Evolutionary conservation across 1,284 basidiomycete species (phyloP).

Genomic region (Erythrobasidium hasegawianum): DNA sequence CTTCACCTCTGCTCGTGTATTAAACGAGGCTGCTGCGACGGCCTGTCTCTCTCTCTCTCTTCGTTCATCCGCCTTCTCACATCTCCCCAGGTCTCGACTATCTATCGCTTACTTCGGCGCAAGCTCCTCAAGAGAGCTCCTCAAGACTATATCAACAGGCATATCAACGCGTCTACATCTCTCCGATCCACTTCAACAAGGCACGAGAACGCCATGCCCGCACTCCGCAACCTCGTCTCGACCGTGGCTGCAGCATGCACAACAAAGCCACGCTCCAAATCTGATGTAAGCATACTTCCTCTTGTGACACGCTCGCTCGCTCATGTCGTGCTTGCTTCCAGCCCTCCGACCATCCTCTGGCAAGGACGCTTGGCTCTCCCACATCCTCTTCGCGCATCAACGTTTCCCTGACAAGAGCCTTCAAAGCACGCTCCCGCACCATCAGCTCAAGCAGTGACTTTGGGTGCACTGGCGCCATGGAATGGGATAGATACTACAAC

Average conservation of each 20-base stretch:
- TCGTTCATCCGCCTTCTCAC: neutral
- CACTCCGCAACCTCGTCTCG: neutral
- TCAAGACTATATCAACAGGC: neutral
- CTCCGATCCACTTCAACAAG: neutral
- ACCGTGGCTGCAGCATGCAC: neutral
- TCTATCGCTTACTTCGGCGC: neutral
- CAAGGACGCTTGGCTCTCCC: slow-evolving; percentile 1
- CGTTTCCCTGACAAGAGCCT: neutral
- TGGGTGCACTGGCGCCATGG: neutral
- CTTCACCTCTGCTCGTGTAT: too few species aligned
- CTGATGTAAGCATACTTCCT: neutral
- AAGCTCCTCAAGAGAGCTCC: neutral
- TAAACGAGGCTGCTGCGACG: neutral
- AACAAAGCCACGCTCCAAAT: neutral
- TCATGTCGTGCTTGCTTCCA: neutral
- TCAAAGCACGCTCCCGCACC: neutral
- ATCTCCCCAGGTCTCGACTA: neutral
- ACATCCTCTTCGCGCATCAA: neutral
- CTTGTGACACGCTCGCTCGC: neutral
- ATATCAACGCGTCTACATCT: neutral
- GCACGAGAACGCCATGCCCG: neutral
- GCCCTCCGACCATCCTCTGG: slow-evolving; percentile 1
- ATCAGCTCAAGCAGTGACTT: neutral
- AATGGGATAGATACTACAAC: slow-evolving; percentile 1
- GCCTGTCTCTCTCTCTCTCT: neutral